phyloP scores from a whole-genome alignment of 2,329 filamentous ascomycete species.

The Phyllosticta paracitricarpa region DNA sequence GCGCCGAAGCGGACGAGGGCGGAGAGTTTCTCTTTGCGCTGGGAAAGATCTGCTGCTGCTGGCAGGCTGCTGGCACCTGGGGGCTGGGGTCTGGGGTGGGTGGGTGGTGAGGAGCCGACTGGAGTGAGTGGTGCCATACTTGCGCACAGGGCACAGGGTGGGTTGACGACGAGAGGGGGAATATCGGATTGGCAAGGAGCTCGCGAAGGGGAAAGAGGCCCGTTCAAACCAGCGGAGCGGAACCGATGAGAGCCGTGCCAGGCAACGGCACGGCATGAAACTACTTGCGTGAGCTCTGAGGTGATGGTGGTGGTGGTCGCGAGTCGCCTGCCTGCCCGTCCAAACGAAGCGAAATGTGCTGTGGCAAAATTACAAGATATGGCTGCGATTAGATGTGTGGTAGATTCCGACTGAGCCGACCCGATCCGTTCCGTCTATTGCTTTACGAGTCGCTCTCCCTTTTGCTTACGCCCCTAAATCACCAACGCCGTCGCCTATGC shows the following conservation, averaged over 20 bases:
- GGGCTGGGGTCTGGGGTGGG: too few relatives aligned
- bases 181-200: not conserved
- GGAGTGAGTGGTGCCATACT: not conserved
- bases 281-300: not conserved
- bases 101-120: too few relatives aligned
- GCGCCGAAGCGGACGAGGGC: too few relatives aligned
- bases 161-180: not conserved
- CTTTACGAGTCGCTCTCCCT: not conserved
- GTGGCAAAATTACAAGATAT: not conserved
- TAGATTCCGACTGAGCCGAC: not conserved
- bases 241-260: not conserved
- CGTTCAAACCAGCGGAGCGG: not conserved
- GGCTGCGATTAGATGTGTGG: not conserved
- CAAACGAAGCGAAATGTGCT: not conserved
- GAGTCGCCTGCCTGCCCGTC: not conserved
- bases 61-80: too few relatives aligned
- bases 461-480: not conserved
- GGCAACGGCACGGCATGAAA: not conserved
- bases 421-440: not conserved
- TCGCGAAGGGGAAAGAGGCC: not conserved
- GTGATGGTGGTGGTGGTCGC: not conserved
- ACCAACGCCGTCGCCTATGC: constrained; percentile 10
- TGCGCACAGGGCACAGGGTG: not conserved
- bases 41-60: too few relatives aligned
- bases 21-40: too few relatives aligned